These are phyloP conservation scores for Solanum corneliomulleri DNA, from an alignment of 257 asterid genomes.

Conservation along the genomic window DNA sequence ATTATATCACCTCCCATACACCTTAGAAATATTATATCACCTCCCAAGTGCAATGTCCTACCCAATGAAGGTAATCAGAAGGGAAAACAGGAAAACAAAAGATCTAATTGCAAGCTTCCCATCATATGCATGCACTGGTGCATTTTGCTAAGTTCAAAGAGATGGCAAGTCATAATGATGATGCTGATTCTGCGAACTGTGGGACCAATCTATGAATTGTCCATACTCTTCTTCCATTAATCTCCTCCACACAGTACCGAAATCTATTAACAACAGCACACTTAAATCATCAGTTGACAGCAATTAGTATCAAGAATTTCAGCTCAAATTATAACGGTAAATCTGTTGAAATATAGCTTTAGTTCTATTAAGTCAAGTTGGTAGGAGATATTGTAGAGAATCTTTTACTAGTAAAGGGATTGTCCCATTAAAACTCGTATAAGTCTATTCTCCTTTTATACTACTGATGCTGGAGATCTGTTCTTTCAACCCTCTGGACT, in stretches of 20 bases:
- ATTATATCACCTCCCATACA: not conserved
- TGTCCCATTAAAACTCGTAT: not conserved
- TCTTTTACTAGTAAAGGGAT: not conserved
- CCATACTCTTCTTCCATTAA: conserved; percentile 38
- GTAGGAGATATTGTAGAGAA: not conserved
- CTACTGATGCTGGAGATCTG: not conserved
- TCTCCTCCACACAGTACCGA: conserved; percentile 23
- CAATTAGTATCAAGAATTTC: not conserved
- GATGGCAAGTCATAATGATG: conserved; percentile 22
- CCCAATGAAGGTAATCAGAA: not conserved
- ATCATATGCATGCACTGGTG: not conserved
- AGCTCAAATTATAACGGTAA: not conserved
- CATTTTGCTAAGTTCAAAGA: not conserved
- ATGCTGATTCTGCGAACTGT: conserved; percentile 23
- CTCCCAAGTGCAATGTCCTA: not conserved
- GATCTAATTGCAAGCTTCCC: not conserved
- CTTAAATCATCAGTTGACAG: not conserved
- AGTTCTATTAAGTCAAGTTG: not conserved
- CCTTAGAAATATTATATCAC: not conserved
- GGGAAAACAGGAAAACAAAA: not conserved
- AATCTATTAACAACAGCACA: conserved; percentile 20
- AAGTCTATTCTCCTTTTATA: not conserved
- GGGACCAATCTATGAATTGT: conserved; percentile 53
- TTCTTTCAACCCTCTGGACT: not conserved
- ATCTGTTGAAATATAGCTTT: not conserved